Conservation (phyloP, 495 filamentous ascomycete genomes). For the Aspergillus mulundensis region DNA sequence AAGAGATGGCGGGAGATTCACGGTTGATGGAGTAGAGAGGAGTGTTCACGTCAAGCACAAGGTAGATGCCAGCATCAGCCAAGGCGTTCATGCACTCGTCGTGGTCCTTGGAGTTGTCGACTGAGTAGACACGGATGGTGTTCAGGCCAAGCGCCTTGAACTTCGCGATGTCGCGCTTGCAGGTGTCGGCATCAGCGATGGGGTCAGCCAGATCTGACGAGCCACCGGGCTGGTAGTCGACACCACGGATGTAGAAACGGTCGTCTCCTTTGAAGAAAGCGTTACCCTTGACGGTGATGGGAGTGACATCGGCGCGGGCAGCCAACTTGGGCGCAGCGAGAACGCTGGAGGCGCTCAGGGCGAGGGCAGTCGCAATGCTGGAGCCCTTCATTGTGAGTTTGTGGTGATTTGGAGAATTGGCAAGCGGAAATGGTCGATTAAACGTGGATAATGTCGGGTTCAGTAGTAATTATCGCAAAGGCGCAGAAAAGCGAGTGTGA, state of each 20-base stretch:
- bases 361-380: slow-evolving; percentile 51
- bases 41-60: slow-evolving; percentile 80
- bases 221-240: slow-evolving; percentile 95
- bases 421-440: slow-evolving; percentile 2
- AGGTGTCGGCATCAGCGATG: slow-evolving; percentile 64
- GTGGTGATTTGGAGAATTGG: slow-evolving; percentile 18
- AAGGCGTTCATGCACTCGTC: slow-evolving; percentile 79
- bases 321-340: slow-evolving; percentile 50
- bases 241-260: slow-evolving; percentile 90
- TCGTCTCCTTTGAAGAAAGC: slow-evolving; percentile 82
- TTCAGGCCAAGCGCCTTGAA: slow-evolving; percentile 88
- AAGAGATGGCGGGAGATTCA: slow-evolving; percentile 66
- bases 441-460: neutral
- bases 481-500: slow-evolving; percentile 2
- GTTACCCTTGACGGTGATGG: slow-evolving; percentile 58
- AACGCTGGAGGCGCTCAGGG: slow-evolving; percentile 43
- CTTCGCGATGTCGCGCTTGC: slow-evolving; percentile 77
- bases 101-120: slow-evolving; percentile 83
- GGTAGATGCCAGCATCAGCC: slow-evolving; percentile 83
- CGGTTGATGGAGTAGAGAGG: slow-evolving; percentile 82
- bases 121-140: slow-evolving; percentile 87
- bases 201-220: slow-evolving; percentile 75
- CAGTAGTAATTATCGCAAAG: neutral
- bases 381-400: slow-evolving; percentile 60
- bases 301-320: slow-evolving; percentile 41